Percentiles rank a stretch among this genome's conserved stretches.
phyloP scores from a whole-genome alignment of 1,284 basidiomycete species.

The Ustilago vetiveriae region DNA sequence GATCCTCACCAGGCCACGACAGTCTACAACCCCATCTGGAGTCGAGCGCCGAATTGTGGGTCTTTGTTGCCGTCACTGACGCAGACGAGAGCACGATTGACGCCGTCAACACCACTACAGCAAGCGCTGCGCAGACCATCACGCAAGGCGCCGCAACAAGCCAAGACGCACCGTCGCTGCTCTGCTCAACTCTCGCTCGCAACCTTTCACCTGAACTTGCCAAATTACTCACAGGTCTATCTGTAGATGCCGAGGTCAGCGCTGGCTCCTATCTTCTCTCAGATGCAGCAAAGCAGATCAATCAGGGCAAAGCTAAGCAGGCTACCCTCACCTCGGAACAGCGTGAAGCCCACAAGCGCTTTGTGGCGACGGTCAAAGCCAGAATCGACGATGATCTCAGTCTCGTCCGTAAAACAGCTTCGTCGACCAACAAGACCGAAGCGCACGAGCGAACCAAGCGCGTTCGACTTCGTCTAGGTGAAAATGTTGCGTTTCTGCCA shows the following conservation, averaged over 20 bases:
- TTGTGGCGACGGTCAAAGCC: conserved; percentile 12
- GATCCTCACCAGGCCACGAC: neutral
- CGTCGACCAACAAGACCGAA: neutral
- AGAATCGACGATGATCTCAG: conserved; percentile 9
- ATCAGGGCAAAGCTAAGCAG: conserved; percentile 19
- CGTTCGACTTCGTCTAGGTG: conserved; percentile 8
- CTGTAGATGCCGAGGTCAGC: neutral
- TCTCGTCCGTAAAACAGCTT: too few species aligned
- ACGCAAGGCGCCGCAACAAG: neutral
- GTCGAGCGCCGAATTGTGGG: conserved; percentile 11
- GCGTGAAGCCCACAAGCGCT: conserved; percentile 20
- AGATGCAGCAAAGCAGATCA: neutral
- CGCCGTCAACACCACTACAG: neutral
- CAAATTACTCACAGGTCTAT: conserved; percentile 8
- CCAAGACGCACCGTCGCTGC: neutral
- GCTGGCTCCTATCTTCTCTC: conserved; percentile 17
- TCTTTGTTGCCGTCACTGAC: conserved; percentile 16
- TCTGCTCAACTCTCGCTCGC: neutral
- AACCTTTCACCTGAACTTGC: conserved; percentile 8
- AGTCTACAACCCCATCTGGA: neutral
- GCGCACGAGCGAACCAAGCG: neutral
- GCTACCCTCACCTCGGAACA: conserved; percentile 21
- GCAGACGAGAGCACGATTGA: neutral
- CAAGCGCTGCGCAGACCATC: neutral
- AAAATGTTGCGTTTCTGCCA: conserved; percentile 23